Conservation (phyloP, 2,329 filamentous ascomycete species). For the Alternaria sp. region DNA sequence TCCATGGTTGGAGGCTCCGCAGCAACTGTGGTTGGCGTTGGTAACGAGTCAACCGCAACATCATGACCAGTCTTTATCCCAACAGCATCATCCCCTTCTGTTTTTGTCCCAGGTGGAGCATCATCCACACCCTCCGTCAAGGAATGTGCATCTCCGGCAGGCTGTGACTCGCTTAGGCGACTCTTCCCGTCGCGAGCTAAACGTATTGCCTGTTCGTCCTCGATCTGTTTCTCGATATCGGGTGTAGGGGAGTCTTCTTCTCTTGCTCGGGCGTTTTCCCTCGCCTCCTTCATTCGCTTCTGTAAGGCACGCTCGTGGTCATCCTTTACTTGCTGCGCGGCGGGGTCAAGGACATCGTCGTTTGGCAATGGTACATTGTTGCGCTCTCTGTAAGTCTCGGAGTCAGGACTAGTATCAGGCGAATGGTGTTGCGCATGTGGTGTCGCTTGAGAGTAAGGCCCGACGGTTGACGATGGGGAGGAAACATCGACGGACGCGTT, state of each 20-base stretch:
- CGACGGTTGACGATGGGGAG: conserved; percentile 70
- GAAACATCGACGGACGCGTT: conserved; percentile 49
- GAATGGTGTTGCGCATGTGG: conserved; percentile 73
- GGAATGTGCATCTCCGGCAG: conserved; percentile 16
- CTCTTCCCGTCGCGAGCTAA: conserved; percentile 45
- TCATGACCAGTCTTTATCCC: conserved; percentile 25
- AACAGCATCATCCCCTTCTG: conserved; percentile 13
- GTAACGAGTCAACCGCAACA: conserved; percentile 44
- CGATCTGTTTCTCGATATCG: conserved; percentile 66
- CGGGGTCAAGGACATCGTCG: conserved; percentile 45
- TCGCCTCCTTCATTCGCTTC: conserved; percentile 58
- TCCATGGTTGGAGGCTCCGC: conserved; percentile 40
- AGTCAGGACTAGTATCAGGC: conserved; percentile 76
- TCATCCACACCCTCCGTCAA: conserved; percentile 39
- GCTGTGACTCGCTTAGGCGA: conserved; percentile 31
- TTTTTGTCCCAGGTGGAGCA: conserved; percentile 16
- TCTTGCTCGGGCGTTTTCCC: conserved; percentile 47
- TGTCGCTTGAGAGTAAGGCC: conserved; percentile 75
- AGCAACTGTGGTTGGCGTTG: conserved; percentile 46
- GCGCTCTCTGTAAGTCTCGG: conserved; percentile 59
- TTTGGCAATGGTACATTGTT: conserved; percentile 34
- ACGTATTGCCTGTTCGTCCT: conserved; percentile 61
- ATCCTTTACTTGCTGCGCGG: conserved; percentile 58
- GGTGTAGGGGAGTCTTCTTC: conserved; percentile 60
- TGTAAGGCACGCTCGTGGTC: conserved; percentile 62